Percentiles rank a stretch among this genome's conserved stretches.
phyloP scores from a whole-genome alignment of 1,284 basidiomycete genomes.

The Austroboletus sp. region DNA sequence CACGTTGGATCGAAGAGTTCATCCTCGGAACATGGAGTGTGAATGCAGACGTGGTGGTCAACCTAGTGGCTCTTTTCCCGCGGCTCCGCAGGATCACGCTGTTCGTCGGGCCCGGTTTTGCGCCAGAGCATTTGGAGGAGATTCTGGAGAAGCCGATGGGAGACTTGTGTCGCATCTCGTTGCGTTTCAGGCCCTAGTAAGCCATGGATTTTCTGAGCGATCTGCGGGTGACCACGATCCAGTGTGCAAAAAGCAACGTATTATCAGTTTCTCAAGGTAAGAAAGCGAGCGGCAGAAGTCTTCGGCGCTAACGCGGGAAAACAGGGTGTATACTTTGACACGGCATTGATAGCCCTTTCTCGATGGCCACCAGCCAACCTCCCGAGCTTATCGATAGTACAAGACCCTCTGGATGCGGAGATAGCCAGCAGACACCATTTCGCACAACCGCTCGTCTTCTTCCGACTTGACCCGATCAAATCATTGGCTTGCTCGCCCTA shows the following conservation, averaged over 20 bases:
- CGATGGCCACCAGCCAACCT: slow-evolving; percentile 48
- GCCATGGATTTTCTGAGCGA: slow-evolving; percentile 18
- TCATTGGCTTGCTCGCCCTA: slow-evolving; percentile 43
- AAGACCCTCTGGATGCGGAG: slow-evolving; percentile 49
- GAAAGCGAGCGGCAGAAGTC: not conserved
- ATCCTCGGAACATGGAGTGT: slow-evolving; percentile 51
- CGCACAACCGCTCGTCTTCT: slow-evolving; percentile 71
- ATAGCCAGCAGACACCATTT: slow-evolving; percentile 39
- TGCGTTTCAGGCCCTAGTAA: slow-evolving; percentile 68
- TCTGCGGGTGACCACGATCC: slow-evolving; percentile 1
- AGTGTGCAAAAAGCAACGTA: slow-evolving; percentile 64
- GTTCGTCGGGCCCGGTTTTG: slow-evolving; percentile 52
- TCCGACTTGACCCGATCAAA: slow-evolving; percentile 48
- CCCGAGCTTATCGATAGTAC: slow-evolving; percentile 53
- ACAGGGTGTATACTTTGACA: slow-evolving; percentile 67
- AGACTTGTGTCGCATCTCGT: slow-evolving; percentile 39
- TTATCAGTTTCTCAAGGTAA: slow-evolving; percentile 59
- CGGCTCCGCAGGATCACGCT: slow-evolving; percentile 44
- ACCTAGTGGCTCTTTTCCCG: slow-evolving; percentile 47
- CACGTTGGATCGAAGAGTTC: slow-evolving; percentile 42
- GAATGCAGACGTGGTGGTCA: slow-evolving; percentile 58
- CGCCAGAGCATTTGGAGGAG: slow-evolving; percentile 60
- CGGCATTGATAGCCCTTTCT: slow-evolving; percentile 46
- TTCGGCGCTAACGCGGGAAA: slow-evolving; percentile 3
- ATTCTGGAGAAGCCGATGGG: slow-evolving; percentile 42